Base-by-base conservation (phyloP, 495 filamentous ascomycete species). In the Mytilinidion resinicola region DNA sequence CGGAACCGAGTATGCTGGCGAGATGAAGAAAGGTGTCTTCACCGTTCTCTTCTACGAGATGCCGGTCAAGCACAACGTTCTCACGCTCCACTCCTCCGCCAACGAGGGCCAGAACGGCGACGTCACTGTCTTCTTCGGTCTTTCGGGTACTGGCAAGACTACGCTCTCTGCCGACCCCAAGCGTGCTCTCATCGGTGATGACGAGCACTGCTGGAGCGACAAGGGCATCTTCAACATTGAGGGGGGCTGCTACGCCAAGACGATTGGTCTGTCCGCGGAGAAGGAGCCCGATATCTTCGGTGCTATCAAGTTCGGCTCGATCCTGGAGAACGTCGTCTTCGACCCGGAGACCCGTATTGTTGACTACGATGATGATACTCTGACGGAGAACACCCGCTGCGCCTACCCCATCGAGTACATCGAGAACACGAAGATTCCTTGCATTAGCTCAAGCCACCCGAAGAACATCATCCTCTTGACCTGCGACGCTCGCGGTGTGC, bases 1-100 rank as follows among this genome's bases (percentile, higher is more conserved):
- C 51, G 93, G 93, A 70, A 97, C 93, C 39, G 93, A 98, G 81
- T 98, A 98, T 72, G 93, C 93, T 59, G 93, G 93, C 68, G 92
- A 62, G 82, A 98, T 98, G 93, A 98, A 97, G 85, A 97, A 97
- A 85, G 95, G 93, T 72, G 81, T 98, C 76, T 97, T 98, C 83
- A 98, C 93, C 51, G 89, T 98, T 59, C 82, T 98, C 67, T 98
- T 96, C 82, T 98, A 97, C 80, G 93, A 98, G 80, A 96, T 96
- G 88, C 93, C 93, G 53, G 87, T 98, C 60, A 96, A 95, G 82
- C 93, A 98, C 83, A 95, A 97, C 75, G 91, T 98, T 62, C 80
- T 98, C 49, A 98, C 93, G 50, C 85, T 98, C 52, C 93, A 96
- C 78, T 96, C 91, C 10, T 96, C 91, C 19, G 90, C 89, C 65